A percentile compares a stretch with the other conserved stretches of the same genome.
Evolutionary conservation across 768 basidiomycete genomes (phyloP).

Genomic region (Termitomyces sp.): DNA sequence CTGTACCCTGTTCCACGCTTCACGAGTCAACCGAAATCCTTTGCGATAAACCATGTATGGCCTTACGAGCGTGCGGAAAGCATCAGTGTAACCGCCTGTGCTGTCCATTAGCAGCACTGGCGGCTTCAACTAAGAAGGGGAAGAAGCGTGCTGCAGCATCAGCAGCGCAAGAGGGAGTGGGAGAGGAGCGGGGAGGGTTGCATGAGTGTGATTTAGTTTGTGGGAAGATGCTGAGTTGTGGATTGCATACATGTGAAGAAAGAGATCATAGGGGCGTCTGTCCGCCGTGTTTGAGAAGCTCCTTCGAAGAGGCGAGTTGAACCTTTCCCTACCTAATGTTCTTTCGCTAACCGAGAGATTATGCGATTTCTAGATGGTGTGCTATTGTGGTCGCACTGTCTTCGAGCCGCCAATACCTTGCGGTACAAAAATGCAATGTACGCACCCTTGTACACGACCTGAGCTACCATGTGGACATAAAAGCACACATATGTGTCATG

Average conservation of each 20-base stretch:
- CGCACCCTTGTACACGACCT: conserved; percentile 72
- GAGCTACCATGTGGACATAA: conserved; percentile 80
- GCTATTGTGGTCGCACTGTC: conserved; percentile 82
- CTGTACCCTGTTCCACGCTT: conserved; percentile 53
- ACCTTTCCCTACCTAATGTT: neutral
- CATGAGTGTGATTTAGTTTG: conserved; percentile 87
- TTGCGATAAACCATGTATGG: conserved; percentile 79
- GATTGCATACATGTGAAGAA: conserved; percentile 75
- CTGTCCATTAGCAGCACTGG: conserved; percentile 80
- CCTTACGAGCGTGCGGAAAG: conserved; percentile 76
- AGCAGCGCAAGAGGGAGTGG: conserved; percentile 30
- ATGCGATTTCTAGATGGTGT: conserved; percentile 51
- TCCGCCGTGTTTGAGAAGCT: conserved; percentile 79
- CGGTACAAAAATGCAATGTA: conserved; percentile 75
- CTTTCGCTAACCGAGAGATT: neutral
- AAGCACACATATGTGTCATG: conserved; percentile 80
- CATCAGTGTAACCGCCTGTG: conserved; percentile 86
- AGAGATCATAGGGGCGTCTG: conserved; percentile 84
- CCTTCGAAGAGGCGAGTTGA: conserved; percentile 80
- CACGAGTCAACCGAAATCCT: conserved; percentile 52
- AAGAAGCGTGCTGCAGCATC: conserved; percentile 47
- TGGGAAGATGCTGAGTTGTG: conserved; percentile 68
- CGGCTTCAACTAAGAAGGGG: conserved; percentile 46
- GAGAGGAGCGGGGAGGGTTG: conserved; percentile 61
- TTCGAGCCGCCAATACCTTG: conserved; percentile 89